These are phyloP conservation scores for Fusarium sublunatum DNA, from an alignment of 2,329 filamentous ascomycete species.

Conservation along the genomic window DNA sequence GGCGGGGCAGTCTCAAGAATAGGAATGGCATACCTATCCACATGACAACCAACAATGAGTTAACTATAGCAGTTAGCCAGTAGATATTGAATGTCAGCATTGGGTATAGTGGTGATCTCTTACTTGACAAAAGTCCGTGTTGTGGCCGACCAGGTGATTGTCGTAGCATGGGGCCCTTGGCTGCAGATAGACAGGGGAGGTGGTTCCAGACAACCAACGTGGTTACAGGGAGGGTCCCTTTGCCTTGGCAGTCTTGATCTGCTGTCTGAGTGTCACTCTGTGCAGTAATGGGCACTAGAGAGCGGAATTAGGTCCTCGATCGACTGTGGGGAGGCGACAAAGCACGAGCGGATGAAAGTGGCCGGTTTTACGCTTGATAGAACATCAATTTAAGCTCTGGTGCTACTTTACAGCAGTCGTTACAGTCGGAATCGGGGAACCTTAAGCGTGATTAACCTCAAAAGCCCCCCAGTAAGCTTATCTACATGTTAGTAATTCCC, in stretches of 20 bases:
- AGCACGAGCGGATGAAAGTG: background rate
- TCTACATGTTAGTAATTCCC: background rate
- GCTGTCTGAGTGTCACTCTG: background rate
- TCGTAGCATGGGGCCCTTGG: background rate
- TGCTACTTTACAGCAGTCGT: too few species aligned
- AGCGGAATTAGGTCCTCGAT: constrained; percentile 9
- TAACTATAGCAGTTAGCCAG: background rate
- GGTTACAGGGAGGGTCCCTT: background rate
- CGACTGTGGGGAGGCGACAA: constrained; percentile 20
- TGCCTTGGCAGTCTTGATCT: constrained; percentile 2
- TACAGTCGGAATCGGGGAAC: too few species aligned
- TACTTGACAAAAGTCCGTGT: constrained; percentile 27
- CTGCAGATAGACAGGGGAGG: constrained; percentile 7
- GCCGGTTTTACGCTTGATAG: background rate
- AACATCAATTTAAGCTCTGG: background rate
- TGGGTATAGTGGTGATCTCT: constrained; percentile 11
- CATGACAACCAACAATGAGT: background rate
- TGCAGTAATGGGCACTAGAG: constrained; percentile 6
- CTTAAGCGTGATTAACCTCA: background rate
- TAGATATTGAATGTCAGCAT: constrained; percentile 1
- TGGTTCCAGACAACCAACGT: constrained; percentile 1
- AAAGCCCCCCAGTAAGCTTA: background rate
- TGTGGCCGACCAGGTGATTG: constrained; percentile 18
- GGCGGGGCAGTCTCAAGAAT: background rate
- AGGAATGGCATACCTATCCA: background rate